Conservation (phyloP, 805 yeast genomes). For the Saturnispora halmiae region DNA sequence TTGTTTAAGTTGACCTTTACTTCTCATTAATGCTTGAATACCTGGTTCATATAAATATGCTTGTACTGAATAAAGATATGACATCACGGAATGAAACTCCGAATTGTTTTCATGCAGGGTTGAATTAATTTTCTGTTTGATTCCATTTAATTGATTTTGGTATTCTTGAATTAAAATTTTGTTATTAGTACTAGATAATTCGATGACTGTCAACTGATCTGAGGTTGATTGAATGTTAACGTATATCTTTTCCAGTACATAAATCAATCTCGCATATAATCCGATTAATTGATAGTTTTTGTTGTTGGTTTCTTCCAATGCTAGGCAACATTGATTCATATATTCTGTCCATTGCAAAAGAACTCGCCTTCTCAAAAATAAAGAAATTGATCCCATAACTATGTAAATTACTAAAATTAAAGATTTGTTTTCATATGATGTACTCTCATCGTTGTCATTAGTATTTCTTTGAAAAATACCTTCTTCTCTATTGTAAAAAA, state of each 20-base stretch:
- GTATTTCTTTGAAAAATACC: conserved; percentile 35
- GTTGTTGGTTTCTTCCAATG: conserved; percentile 33
- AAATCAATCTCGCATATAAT: conserved; percentile 48
- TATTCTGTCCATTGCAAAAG: conserved; percentile 57
- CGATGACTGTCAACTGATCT: conserved; percentile 27
- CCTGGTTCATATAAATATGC: conserved; percentile 57
- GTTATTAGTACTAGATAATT: conserved; percentile 24
- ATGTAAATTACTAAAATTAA: conserved; percentile 52
- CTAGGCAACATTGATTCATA: conserved; percentile 49
- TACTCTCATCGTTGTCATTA: conserved; percentile 24
- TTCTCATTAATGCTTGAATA: conserved; percentile 14
- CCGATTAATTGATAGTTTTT: conserved; percentile 38
- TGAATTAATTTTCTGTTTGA: conserved; percentile 32
- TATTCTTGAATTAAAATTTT: conserved; percentile 39
- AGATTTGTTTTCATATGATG: conserved; percentile 38
- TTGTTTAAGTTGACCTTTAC: conserved; percentile 27
- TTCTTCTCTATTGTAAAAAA: conserved; percentile 33
- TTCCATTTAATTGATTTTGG: conserved; percentile 35
- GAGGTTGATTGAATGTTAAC: conserved; percentile 37
- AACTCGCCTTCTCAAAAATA: conserved; percentile 56
- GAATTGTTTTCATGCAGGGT: conserved; percentile 24
- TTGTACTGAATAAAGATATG: conserved; percentile 53
- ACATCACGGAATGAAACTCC: conserved; percentile 31
- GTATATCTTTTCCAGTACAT: conserved; percentile 53
- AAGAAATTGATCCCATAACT: conserved; percentile 51